Evolutionary conservation across 352 stramenopile species (phyloP).

Genomic region (Phytophthora lateralis): DNA sequence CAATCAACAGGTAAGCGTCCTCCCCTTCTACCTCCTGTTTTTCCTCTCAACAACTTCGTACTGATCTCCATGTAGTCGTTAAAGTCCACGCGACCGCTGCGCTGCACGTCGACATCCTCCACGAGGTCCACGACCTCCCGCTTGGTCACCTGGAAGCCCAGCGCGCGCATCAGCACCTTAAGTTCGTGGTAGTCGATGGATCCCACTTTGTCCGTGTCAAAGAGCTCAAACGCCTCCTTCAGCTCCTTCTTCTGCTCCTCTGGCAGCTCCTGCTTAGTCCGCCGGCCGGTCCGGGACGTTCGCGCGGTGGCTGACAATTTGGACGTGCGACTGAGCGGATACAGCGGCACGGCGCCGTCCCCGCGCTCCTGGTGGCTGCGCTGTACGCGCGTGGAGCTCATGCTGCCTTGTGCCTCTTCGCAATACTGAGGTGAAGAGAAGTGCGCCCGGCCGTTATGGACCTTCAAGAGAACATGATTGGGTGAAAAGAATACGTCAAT

Average conservation of each 20-base stretch:
- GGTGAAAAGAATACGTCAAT: conserved; percentile 16
- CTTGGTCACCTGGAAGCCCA: conserved; percentile 93
- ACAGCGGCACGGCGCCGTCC: conserved; percentile 32
- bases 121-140: conserved; percentile 88
- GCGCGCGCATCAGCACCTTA: conserved; percentile 93
- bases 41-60: conserved; percentile 30
- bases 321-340: conserved; percentile 25
- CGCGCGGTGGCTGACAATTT: conserved; percentile 14
- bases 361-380: conserved; percentile 36
- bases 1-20: not conserved
- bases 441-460: conserved; percentile 10
- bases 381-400: conserved; percentile 36
- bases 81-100: conserved; percentile 87
- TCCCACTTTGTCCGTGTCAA: conserved; percentile 92
- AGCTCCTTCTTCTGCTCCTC: conserved; percentile 92
- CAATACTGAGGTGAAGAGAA: conserved; percentile 24
- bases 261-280: conserved; percentile 69
- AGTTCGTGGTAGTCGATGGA: conserved; percentile 94
- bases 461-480: conserved; percentile 10
- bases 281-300: conserved; percentile 27
- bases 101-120: conserved; percentile 89
- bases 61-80: conserved; percentile 93
- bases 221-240: conserved; percentile 93
- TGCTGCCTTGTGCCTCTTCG: conserved; percentile 27
- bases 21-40: not conserved